These are phyloP conservation scores for Fusarium concolor DNA, from an alignment of 2,329 filamentous ascomycete genomes.

Conservation along the genomic window DNA sequence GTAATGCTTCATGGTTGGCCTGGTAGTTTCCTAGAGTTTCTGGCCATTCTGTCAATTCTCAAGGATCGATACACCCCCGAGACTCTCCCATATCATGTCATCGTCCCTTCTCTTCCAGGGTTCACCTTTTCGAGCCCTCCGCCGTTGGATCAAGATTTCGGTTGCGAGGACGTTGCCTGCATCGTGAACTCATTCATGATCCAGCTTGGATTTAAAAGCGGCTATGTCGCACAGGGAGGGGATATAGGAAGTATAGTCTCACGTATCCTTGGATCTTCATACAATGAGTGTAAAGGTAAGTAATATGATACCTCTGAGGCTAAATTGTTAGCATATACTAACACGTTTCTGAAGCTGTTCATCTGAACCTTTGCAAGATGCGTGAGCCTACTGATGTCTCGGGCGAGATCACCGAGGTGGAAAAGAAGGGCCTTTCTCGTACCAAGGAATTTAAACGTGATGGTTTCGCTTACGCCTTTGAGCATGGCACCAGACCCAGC, in stretches of 20 bases:
- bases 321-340: neutral
- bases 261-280: neutral
- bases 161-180: neutral
- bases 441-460: neutral
- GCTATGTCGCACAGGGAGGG: constrained; percentile 6
- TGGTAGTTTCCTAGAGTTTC: constrained; percentile 12
- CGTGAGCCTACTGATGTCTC: neutral
- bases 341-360: neutral
- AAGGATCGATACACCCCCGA: constrained; percentile 5
- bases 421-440: neutral
- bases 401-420: neutral
- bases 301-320: rapidly evolving
- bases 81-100: constrained; percentile 3
- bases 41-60: neutral
- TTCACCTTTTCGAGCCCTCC: constrained; percentile 4
- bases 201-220: constrained; percentile 1
- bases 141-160: neutral
- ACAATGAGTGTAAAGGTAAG: constrained; percentile 13
- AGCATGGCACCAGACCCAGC: constrained; percentile 4
- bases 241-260: constrained; percentile 3
- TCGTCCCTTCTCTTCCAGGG: neutral
- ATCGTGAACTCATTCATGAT: constrained; percentile 7
- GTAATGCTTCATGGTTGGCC: constrained; percentile 13
- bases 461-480: neutral
- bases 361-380: constrained; percentile 7